Evolutionary conservation across 2,329 filamentous ascomycete species (phyloP), one percentile per base, ranked within the genome.

Genomic region (Arthrinium phaeospermum): DNA sequence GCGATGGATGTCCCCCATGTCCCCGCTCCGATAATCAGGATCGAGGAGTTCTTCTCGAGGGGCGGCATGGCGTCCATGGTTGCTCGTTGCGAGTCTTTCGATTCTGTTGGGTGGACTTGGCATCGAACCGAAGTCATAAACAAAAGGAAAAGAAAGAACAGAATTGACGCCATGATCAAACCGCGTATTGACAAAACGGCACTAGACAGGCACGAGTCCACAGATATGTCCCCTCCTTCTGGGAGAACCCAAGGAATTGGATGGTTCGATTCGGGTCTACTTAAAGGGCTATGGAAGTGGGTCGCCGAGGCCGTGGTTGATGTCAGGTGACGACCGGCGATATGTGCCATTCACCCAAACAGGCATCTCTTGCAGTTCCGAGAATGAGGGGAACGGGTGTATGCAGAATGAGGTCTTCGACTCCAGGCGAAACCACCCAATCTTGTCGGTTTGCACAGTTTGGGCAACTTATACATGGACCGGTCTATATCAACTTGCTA

Each of bases 1-100:
- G 76, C 76, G 8, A 77, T 79, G 16, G 75, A 70, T 22, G 74
- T 76, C 3, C 77, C 77, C 76, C 76, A 78, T 22, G 76, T 78
- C 16, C 77, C 77, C 1, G 70, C 77, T 5, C 77, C 77, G 19
- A 78, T 73, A 8, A 78, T 72, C 13, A 77, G 67, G 46, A 76
- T 72, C 4, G 72, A 73, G 16, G 73, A 69, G n/a, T 68, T 67
- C 46, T 74, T 75, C 12, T 68, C 67, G 7, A 30, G 67, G 12
- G 53, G 16, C 16, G 37, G 19, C 19, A 22, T 34, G 34, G 53
- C 19, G 2, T 30, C 30, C 53, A 61, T 61, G 27, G 7, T 37
- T 22, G 46, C 22, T 49, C 46, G 6, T 47, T 22, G 46, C 22
- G 46, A 47, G 19, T 10, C 46, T 10, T n/a, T 49, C 22, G 46